phyloP scores from a whole-genome alignment of 345 rosid species.

The Gossypium arboreum region DNA sequence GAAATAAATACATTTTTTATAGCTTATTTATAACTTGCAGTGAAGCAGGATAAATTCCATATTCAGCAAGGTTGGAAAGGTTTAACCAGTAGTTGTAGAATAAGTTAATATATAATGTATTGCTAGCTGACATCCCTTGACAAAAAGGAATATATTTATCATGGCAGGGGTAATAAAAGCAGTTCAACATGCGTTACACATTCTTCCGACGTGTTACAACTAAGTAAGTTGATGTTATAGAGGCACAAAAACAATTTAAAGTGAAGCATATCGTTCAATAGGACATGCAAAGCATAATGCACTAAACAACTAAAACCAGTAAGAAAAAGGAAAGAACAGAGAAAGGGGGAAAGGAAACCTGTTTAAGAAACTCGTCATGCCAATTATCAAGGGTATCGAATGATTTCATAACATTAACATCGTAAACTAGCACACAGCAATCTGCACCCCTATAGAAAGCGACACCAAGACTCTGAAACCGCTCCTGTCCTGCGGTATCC shows the following conservation, averaged over 20 bases:
- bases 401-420: slow-evolving; percentile 81
- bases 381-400: slow-evolving; percentile 91
- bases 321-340: not conserved
- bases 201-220: not conserved
- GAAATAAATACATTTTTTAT: not conserved
- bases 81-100: not conserved
- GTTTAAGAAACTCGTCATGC: slow-evolving; percentile 98
- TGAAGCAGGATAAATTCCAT: not conserved
- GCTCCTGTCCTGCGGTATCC: slow-evolving; percentile 98
- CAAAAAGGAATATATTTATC: not conserved
- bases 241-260: not conserved
- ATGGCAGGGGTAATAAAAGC: not conserved
- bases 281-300: not conserved
- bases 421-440: slow-evolving; percentile 90
- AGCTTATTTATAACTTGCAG: not conserved
- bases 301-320: not conserved
- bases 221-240: not conserved
- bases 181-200: not conserved
- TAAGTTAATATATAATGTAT: not conserved
- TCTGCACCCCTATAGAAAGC: slow-evolving; percentile 98
- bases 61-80: not conserved
- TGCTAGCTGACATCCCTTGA: not conserved
- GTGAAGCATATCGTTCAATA: not conserved
- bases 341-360: slow-evolving; percentile 38
- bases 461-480: slow-evolving; percentile 95